Evolutionary conservation across 768 basidiomycete genomes (phyloP).

Genomic region (Hypsizygus marmoreus): DNA sequence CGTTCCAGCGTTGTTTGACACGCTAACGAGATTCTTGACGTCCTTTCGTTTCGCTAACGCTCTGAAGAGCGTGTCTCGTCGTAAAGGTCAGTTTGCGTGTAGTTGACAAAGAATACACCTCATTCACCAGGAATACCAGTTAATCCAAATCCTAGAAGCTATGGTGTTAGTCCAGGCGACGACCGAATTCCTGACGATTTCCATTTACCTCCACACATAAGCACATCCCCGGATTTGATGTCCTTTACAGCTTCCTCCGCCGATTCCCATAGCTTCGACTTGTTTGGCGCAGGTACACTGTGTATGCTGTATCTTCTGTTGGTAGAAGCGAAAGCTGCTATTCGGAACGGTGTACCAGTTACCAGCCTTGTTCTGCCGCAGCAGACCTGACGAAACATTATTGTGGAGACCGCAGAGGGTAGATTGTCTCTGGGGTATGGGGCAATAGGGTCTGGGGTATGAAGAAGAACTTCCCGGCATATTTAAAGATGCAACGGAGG

Average conservation of each 20-base stretch:
- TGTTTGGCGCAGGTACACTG: slow-evolving; percentile 31
- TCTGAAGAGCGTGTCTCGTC: slow-evolving; percentile 74
- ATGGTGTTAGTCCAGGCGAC: slow-evolving; percentile 1
- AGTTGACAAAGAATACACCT: background rate
- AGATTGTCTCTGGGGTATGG: no score
- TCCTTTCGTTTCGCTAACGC: slow-evolving; percentile 77
- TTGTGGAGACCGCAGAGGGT: background rate
- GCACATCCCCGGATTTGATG: slow-evolving; percentile 74
- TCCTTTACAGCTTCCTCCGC: slow-evolving; percentile 83
- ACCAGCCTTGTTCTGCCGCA: slow-evolving; percentile 20
- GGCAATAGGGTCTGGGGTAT: background rate
- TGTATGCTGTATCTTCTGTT: slow-evolving; percentile 37
- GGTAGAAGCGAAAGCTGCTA: slow-evolving; percentile 17
- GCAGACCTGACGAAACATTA: slow-evolving; percentile 24
- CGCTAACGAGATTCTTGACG: slow-evolving; percentile 63
- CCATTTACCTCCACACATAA: slow-evolving; percentile 79
- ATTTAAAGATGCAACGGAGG: no score
- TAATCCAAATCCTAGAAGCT: slow-evolving; percentile 73
- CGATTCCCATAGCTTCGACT: slow-evolving; percentile 76
- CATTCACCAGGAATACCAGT: slow-evolving; percentile 82
- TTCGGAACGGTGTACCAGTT: slow-evolving; percentile 19
- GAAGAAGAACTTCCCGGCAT: background rate
- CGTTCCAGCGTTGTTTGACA: slow-evolving; percentile 87
- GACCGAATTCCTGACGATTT: background rate
- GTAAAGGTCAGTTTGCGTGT: slow-evolving; percentile 1